Evolutionary conservation across 768 basidiomycete genomes (phyloP), one percentile per base, ranked within the genome.

Genomic region (Russula virescens): DNA sequence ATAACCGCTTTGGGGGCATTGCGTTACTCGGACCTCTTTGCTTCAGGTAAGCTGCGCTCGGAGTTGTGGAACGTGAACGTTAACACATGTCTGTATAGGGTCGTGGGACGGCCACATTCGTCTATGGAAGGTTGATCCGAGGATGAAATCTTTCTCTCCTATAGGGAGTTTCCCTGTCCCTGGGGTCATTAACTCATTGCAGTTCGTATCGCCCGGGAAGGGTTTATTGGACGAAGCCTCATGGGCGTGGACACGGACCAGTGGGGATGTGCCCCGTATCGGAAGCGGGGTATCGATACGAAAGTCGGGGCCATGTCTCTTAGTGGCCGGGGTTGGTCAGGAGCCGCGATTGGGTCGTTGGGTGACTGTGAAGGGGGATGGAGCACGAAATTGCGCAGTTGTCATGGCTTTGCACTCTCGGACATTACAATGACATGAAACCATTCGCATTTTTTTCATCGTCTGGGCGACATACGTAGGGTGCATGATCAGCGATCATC

Each of bases 21-120:
- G 57, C 85, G 87, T 23, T 98, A 97, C 74, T 91, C 94, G 8
- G 93, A 99, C 73, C 70, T 94, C 6, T 89, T 99, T 66, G 93
- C 83, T 0, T 94, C 94, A 7, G 96, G 95, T 92, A 71, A 61
- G 79, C 73, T 23, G 38, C 21, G 52, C 55, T 58, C 42, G 51
- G 26, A 47, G 10, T 26, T 23, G 38, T 21, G 8, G 46, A 35
- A 18, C 10, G 8, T n/a, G 11, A 14, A 31, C 31, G 23, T 31
- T 61, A 31, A 61, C 60, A 19, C 55, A 48, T 47, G 60, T 31
- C 8, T 23, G 18, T 45, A 3, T 64, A 97, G 94, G 96, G 35
- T 98, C 97, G 13, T 98, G 91, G 88, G 94, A 97, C 65, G 93
- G 94, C 49, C 72, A 80, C 52, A 83, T 98, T 69, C 88, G 90